Base-by-base conservation (phyloP, 75 land plant species). In the Cupressus sempervirens region DNA sequence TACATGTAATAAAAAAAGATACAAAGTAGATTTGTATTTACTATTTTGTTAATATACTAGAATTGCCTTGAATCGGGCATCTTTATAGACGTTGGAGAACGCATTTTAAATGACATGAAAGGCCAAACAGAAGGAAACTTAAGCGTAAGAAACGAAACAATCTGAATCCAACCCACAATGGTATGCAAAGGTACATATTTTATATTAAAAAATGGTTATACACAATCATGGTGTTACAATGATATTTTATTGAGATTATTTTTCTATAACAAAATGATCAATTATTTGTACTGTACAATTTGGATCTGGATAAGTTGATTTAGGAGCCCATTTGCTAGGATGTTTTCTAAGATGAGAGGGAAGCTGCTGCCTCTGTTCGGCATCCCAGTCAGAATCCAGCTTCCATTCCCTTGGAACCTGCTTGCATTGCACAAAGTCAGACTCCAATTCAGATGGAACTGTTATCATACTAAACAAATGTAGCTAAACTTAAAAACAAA, bases 341-440 rank as follows among this genome's bases (percentile, higher is more conserved):
- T 88, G 89, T 54, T 85, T 86, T 72, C 92, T 88, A 4, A 38
- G 85, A 84, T 94, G 88, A 76, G 92, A 90, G 38, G 84, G 76
- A 70, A 85, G 67, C 7, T 80, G 80, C 46, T 86, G 83, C 79
- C 90, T 90, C 58, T 86, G 88, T 87, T 97, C 99, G 7, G 53
- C 77, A 16, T 96, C 98, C 98, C 98, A 97, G 0, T 89, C 85
- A 23, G 94, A 91, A 88, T 97, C 99, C 84, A 97, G 84, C 82
- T 92, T 91, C 99, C 99, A 97, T 85, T 94, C 94, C 83, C 93
- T 96, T 0, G 99, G 98, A 53, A 97, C 99, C 99, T 97, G 91
- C 23, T 76, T 50, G 53, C 72, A 36, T 29, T 40, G 67, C 50
- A 36, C 3, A 86, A 52, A 4, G 29, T 35, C 79, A 54, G 45